phyloP scores from a whole-genome alignment of 2,329 filamentous ascomycete species.

The Ilyonectria mors-panacis region DNA sequence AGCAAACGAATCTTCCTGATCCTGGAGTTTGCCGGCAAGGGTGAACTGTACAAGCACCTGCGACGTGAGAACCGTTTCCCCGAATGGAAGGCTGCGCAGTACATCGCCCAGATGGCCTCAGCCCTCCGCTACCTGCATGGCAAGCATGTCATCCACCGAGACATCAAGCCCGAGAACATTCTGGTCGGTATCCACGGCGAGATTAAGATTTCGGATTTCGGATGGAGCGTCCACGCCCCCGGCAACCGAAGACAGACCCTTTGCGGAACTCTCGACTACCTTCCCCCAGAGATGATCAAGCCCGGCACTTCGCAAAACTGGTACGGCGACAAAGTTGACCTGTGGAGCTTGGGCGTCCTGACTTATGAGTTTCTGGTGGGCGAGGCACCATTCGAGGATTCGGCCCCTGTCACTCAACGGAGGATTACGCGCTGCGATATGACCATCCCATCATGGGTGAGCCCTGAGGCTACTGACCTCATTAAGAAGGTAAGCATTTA shows the following conservation, averaged over 20 bases:
- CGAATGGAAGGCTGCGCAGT: slow-evolving; percentile 88
- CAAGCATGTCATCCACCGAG: slow-evolving; percentile 97
- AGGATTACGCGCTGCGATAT: slow-evolving; percentile 92
- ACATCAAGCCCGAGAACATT: slow-evolving; percentile 99
- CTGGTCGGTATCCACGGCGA: slow-evolving; percentile 96
- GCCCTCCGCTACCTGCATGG: slow-evolving; percentile 92
- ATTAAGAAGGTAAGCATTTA: slow-evolving; percentile 84
- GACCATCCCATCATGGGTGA: slow-evolving; percentile 92
- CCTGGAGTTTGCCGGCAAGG: slow-evolving; percentile 87
- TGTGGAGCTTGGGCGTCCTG: slow-evolving; percentile 95
- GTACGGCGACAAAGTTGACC: slow-evolving; percentile 95
- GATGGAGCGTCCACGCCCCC: slow-evolving; percentile 97
- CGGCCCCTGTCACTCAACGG: slow-evolving; percentile 92
- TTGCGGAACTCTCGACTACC: slow-evolving; percentile 97
- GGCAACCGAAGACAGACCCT: slow-evolving; percentile 95
- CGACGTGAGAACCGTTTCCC: slow-evolving; percentile 84
- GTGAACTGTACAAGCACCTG: slow-evolving; percentile 90
- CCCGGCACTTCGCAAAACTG: slow-evolving; percentile 85
- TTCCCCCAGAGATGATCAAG: slow-evolving; percentile 98
- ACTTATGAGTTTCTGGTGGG: slow-evolving; percentile 97
- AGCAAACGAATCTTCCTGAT: slow-evolving; percentile 90
- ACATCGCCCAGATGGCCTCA: slow-evolving; percentile 89
- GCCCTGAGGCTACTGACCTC: slow-evolving; percentile 89
- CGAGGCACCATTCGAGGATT: slow-evolving; percentile 97
- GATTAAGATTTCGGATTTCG: slow-evolving; percentile 98